Conservation (phyloP, 129 eudicot species). For the Sambucus nigra region DNA sequence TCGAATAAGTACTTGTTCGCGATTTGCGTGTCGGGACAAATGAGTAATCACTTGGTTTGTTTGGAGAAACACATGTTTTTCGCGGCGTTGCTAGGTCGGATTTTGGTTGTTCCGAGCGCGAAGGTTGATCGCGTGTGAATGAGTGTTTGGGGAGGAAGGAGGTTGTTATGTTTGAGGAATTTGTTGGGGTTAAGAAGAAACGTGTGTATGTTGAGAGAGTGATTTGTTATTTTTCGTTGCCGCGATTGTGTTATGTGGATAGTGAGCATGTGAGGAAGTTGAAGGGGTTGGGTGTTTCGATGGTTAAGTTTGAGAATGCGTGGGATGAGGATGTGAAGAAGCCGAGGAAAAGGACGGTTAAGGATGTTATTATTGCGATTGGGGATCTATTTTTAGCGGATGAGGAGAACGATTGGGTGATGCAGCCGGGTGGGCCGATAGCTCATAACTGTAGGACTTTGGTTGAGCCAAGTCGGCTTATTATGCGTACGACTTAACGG, state of each 20-base stretch:
- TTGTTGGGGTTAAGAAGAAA: slow-evolving; percentile 44
- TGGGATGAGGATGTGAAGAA: slow-evolving; percentile 93
- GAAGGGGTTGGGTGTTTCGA: slow-evolving; percentile 52
- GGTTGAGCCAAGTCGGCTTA: slow-evolving; percentile 84
- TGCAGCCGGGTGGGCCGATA: slow-evolving; percentile 97
- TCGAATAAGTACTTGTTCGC: slow-evolving; percentile 74
- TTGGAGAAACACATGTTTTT: slow-evolving; percentile 97
- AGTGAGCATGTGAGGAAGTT: slow-evolving; percentile 84
- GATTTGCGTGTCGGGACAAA: slow-evolving; percentile 85
- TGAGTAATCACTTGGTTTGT: slow-evolving; percentile 95
- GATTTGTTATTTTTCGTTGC: slow-evolving; percentile 72
- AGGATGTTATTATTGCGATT: slow-evolving; percentile 78
- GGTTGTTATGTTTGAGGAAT: slow-evolving; percentile 76
- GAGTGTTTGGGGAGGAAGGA: slow-evolving; percentile 63
- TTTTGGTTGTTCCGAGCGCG: slow-evolving; percentile 74
- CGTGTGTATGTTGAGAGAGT: slow-evolving; percentile 57
- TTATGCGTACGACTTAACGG: slow-evolving; percentile 86
- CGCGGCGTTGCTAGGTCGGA: slow-evolving; percentile 59
- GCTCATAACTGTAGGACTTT: slow-evolving; percentile 78
- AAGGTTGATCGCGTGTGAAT: too few species aligned
- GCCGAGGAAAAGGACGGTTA: slow-evolving; percentile 51
- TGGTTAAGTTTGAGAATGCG: slow-evolving; percentile 53
- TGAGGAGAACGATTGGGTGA: slow-evolving; percentile 84
- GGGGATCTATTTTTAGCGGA: slow-evolving; percentile 98
- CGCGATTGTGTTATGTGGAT: slow-evolving; percentile 71